phyloP scores from a whole-genome alignment of 2,329 filamentous ascomycete species.

The Trichoderma arundinaceum region DNA sequence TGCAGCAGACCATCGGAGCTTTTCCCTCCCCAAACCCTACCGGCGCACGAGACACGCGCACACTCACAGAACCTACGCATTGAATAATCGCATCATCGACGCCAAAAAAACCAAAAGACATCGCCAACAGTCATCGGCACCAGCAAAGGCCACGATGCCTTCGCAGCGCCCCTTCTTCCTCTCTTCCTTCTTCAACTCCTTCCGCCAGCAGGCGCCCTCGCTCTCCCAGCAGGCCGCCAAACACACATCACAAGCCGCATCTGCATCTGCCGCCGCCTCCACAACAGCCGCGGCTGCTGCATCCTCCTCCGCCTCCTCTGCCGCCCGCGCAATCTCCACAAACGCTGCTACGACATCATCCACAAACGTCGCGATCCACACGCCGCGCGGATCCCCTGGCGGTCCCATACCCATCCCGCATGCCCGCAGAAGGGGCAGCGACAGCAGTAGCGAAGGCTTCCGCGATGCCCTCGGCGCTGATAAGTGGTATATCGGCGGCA shows the following conservation, averaged over 20 bases:
- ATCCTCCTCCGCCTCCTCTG: slow-evolving; percentile 35
- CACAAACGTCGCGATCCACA: slow-evolving; percentile 41
- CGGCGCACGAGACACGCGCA: slow-evolving; percentile 8
- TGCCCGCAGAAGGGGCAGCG: slow-evolving; percentile 67
- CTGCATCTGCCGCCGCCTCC: slow-evolving; percentile 39
- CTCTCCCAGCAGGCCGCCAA: slow-evolving; percentile 46
- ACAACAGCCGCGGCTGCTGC: slow-evolving; percentile 39
- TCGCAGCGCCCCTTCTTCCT: slow-evolving; percentile 63
- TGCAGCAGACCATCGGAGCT: slow-evolving; percentile 13
- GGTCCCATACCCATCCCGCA: slow-evolving; percentile 50
- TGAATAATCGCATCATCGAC: slow-evolving; percentile 3
- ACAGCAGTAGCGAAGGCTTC: slow-evolving; percentile 78
- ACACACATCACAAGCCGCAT: slow-evolving; percentile 41
- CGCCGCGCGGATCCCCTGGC: slow-evolving; percentile 38
- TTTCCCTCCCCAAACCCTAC: slow-evolving; percentile 13
- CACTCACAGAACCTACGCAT: slow-evolving; percentile 1
- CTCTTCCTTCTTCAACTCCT: slow-evolving; percentile 62
- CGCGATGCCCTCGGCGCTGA: slow-evolving; percentile 73
- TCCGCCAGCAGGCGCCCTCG: slow-evolving; percentile 54
- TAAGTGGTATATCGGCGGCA: slow-evolving; percentile 82
- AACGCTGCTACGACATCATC: slow-evolving; percentile 36
- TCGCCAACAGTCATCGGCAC: background rate
- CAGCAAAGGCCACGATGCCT: slow-evolving; percentile 47
- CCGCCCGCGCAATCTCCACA: slow-evolving; percentile 37
- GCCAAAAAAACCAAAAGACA: background rate